These are phyloP conservation scores for Adansonia rubrostipa DNA, from an alignment of 441 rosid genomes.

Conservation along the genomic window DNA sequence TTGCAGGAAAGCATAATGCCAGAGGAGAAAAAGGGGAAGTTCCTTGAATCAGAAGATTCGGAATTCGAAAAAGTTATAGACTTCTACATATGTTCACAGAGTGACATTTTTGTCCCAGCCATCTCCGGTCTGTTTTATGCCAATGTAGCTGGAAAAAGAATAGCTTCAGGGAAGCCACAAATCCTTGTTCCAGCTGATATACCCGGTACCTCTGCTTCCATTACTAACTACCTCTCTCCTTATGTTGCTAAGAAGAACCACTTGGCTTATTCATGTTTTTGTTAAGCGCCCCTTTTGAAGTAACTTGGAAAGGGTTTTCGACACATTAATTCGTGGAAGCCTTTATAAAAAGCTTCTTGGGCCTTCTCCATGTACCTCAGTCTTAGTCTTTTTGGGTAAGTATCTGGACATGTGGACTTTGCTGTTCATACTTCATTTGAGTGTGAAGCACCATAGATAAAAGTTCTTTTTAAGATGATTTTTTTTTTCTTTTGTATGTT, in stretches of 20 bases:
- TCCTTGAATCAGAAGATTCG: constrained; percentile 71
- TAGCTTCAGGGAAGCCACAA: constrained; percentile 82
- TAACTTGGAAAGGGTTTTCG: not conserved
- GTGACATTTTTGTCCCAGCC: constrained; percentile 91
- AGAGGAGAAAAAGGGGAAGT: constrained; percentile 68
- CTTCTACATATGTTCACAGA: constrained; percentile 78
- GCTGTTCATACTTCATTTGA: constrained; percentile 31
- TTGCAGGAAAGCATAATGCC: constrained; percentile 88
- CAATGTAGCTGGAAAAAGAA: constrained; percentile 90
- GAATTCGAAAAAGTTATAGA: constrained; percentile 83
- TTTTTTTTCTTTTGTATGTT: not conserved
- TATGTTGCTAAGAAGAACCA: constrained; percentile 89
- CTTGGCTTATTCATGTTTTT: constrained; percentile 90
- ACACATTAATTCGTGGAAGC: constrained; percentile 12
- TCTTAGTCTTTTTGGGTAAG: constrained; percentile 24
- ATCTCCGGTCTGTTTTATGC: constrained; percentile 94
- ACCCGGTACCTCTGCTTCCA: constrained; percentile 54
- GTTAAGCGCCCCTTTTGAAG: constrained; percentile 40
- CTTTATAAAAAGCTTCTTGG: constrained; percentile 18
- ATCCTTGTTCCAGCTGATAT: constrained; percentile 84
- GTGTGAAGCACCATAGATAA: constrained; percentile 31
- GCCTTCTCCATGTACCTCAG: not conserved
- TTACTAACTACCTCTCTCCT: constrained; percentile 71
- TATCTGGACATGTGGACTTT: constrained; percentile 30
- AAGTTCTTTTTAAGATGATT: constrained; percentile 22